Base-by-base conservation (phyloP, 768 basidiomycete species). In the Phaffia australis region DNA sequence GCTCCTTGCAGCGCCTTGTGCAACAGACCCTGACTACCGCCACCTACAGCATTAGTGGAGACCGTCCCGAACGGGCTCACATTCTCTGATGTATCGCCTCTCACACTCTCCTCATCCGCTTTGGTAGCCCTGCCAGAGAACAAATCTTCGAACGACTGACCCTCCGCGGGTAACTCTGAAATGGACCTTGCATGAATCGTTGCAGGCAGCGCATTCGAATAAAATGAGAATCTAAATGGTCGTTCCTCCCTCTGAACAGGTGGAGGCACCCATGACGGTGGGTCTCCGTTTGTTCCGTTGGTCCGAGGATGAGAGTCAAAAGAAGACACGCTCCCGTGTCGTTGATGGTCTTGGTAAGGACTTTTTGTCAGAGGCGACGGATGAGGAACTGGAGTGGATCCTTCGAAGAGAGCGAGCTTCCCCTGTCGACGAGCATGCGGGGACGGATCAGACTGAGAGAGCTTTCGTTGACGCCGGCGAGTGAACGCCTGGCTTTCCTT, bases 151-250 rank as follows among this genome's bases (percentile, higher is more conserved):
- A 98, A 99, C 0, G 84, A 82, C 76, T 98, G 94, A 0, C 88
- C 89, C 48, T 94, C 92, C 0, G 88, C 89, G 0, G 95, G 95
- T 19, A 99, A 81, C 76, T 99, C 95, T 64, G 87, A 85, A 19
- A 99, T 78, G 69, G 87, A 92, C 21, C 92, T 83, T 0, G 95
- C 89, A 78, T 98, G 94, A 57, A 99, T 97, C 1, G 95, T 97
- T 0, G 91, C 87, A 2, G 86, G 84, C 58, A 95, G 79, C 4
- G 87, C 82, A 72, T 95, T 98, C 21, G 90, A 97, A 78, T 98
- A 99, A 79, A 98, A 99, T 0, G 95, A 97, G 78, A 98, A 99
- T 55, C 95, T 83, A 74, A 97, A 98, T 11, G 93, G 94, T 72
- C 91, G 81, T 72, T 92, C 90, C 70, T 91, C 86, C 0, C 77